These are phyloP conservation scores for Mortierella sp. DNA, from an alignment of 371 early-diverging fungal genomes.

Conservation along the genomic window DNA sequence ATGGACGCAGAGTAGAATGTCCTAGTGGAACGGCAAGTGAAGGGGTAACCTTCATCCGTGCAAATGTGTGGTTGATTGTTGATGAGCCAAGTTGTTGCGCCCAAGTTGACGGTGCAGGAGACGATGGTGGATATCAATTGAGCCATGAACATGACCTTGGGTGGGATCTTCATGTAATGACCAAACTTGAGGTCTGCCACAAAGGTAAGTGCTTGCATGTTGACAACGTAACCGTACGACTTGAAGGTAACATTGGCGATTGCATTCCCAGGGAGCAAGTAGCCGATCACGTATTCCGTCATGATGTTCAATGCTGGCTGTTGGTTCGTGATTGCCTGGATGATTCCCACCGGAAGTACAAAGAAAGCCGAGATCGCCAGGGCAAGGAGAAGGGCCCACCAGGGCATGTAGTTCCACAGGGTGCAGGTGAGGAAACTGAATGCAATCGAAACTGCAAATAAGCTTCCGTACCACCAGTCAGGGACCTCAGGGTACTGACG, in stretches of 20 bases:
- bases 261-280: slow-evolving; percentile 65
- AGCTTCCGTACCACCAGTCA: slow-evolving; percentile 61
- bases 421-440: slow-evolving; percentile 58
- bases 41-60: slow-evolving; percentile 57
- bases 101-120: slow-evolving; percentile 68
- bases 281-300: slow-evolving; percentile 64
- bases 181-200: slow-evolving; percentile 74
- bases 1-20: slow-evolving; percentile 77
- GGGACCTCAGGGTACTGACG: slow-evolving; percentile 72
- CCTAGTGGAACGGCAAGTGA: slow-evolving; percentile 70
- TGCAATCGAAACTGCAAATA: slow-evolving; percentile 54
- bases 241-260: slow-evolving; percentile 69
- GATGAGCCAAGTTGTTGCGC: slow-evolving; percentile 73
- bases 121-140: slow-evolving; percentile 70
- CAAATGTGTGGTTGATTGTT: slow-evolving; percentile 67
- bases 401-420: slow-evolving; percentile 58
- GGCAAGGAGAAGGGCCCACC: slow-evolving; percentile 64
- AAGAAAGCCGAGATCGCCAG: slow-evolving; percentile 61
- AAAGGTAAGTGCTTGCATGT: slow-evolving; percentile 68
- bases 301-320: slow-evolving; percentile 64
- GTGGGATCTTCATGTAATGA: slow-evolving; percentile 77
- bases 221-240: slow-evolving; percentile 59
- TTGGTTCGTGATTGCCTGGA: slow-evolving; percentile 63
- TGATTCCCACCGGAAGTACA: slow-evolving; percentile 69
- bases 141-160: slow-evolving; percentile 70